Percentiles rank a stretch among this genome's conserved stretches.
Conservation (phyloP, 306 rosid species). For the Vicia faba region DNA sequence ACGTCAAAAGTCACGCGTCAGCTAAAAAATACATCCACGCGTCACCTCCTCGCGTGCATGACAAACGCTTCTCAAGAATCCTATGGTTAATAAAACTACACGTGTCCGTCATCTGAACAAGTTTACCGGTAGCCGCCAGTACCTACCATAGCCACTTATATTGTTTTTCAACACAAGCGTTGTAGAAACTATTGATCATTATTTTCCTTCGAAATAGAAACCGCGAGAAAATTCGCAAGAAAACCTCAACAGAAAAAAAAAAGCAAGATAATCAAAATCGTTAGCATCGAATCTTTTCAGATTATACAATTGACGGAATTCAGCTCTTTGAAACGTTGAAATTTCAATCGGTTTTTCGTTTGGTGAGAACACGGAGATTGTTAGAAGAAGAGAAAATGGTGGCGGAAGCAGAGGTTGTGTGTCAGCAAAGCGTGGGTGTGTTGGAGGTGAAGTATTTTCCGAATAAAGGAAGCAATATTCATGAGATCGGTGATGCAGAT, state of each 20-base stretch:
- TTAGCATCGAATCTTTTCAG: conserved; percentile 11
- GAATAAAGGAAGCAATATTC: conserved; percentile 45
- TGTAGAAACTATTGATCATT: conserved; percentile 18
- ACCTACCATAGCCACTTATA: conserved; percentile 38
- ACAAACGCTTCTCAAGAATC: conserved; percentile 15
- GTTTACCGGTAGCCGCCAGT: conserved; percentile 66
- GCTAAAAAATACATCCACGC: conserved; percentile 46
- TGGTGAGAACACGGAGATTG: conserved; percentile 11
- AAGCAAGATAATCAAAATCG: conserved; percentile 8
- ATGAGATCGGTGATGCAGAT: conserved; percentile 56
- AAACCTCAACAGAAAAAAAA: conserved; percentile 33
- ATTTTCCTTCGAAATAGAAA: conserved; percentile 20
- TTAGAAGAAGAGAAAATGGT: conserved; percentile 56
- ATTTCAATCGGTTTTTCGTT: conserved; percentile 16
- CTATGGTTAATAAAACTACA: conserved; percentile 27
- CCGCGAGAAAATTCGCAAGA: conserved; percentile 49
- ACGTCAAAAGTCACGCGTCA: conserved; percentile 52
- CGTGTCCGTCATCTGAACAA: conserved; percentile 41
- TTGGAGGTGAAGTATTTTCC: conserved; percentile 59
- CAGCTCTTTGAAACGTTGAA: conserved; percentile 28
- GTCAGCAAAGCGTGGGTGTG: conserved; percentile 56
- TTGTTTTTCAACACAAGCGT: conserved; percentile 4
- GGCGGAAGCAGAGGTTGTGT: conserved; percentile 68
- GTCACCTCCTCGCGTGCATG: conserved; percentile 43
- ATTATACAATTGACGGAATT: background rate